A percentile compares a stretch with the other conserved stretches of the same genome.
phyloP scores from a whole-genome alignment of 2,329 filamentous ascomycete genomes.

The Neodidymelliopsis sp. region DNA sequence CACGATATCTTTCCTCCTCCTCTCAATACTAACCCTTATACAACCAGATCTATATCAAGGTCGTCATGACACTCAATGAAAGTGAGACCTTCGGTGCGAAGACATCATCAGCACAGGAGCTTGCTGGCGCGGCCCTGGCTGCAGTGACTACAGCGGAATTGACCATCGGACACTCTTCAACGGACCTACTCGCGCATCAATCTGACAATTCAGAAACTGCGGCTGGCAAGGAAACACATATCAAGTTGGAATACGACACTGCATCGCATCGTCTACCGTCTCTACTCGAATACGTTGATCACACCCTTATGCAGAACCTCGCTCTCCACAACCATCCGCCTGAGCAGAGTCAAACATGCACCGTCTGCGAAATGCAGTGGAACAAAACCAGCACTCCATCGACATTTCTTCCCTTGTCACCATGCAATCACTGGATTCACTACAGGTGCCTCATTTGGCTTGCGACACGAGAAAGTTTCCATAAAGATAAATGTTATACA shows the following conservation, averaged over 20 bases:
- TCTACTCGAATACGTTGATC: constrained; percentile 33
- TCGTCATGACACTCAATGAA: too few species aligned
- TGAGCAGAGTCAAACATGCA: constrained; percentile 4
- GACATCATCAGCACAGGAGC: too few species aligned
- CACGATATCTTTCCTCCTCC: too few species aligned
- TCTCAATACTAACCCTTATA: too few species aligned
- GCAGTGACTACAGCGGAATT: too few species aligned
- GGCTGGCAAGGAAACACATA: not conserved
- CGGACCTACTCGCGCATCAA: not conserved
- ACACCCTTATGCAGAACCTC: constrained; percentile 20
- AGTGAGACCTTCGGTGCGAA: too few species aligned
- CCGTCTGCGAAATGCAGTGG: constrained; percentile 19
- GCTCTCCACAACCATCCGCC: constrained; percentile 21
- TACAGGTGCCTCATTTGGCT: constrained; percentile 32
- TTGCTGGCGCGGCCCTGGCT: too few species aligned
- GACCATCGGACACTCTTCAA: not conserved
- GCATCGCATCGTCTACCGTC: constrained; percentile 16
- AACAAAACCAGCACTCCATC: constrained; percentile 6
- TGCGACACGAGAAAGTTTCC: not conserved
- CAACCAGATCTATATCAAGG: too few species aligned
- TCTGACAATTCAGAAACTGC: too few species aligned
- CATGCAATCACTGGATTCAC: constrained; percentile 38
- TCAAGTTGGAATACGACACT: not conserved
- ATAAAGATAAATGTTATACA: constrained; percentile 19
- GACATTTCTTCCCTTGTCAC: constrained; percentile 28